Conservation (phyloP, 23 red algal genomes). For the Gracilariopsis chorda region DNA sequence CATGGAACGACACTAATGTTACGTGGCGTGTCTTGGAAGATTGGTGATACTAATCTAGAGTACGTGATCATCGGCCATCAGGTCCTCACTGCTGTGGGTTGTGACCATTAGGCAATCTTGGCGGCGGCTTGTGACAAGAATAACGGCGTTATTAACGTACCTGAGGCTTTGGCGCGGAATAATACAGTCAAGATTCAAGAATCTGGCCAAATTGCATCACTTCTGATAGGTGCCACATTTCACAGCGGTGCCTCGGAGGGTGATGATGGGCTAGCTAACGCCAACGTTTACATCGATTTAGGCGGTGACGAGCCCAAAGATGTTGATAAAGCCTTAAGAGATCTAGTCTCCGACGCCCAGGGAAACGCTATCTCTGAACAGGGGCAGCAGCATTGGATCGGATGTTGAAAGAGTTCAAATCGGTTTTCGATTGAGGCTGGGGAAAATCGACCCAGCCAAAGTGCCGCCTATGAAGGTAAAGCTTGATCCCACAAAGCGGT, state of each 20-base stretch:
- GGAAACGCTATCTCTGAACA: neutral
- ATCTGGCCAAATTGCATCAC: neutral
- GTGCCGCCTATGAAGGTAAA: constrained; percentile 18
- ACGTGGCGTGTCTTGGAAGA: neutral
- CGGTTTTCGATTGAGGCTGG: constrained; percentile 44
- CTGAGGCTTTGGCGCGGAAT: neutral
- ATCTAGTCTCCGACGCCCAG: neutral
- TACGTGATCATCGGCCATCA: neutral
- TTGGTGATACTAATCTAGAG: neutral
- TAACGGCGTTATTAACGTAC: constrained; percentile 2
- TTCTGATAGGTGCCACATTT: neutral
- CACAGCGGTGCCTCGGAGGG: neutral
- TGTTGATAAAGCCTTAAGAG: neutral
- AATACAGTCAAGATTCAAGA: neutral
- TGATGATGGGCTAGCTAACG: neutral
- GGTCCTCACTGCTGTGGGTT: neutral
- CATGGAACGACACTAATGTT: constrained; percentile 16
- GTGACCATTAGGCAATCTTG: neutral
- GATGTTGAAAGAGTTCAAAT: neutral
- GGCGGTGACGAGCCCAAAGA: neutral
- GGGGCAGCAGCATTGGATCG: neutral
- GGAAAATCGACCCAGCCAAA: constrained; percentile 6
- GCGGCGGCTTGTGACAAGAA: constrained; percentile 35
- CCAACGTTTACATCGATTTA: constrained; percentile 2
- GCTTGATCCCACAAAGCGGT: neutral